Evolutionary conservation across 148 eudicot genomes (phyloP).

Genomic region (Amaranthus cruentus): DNA sequence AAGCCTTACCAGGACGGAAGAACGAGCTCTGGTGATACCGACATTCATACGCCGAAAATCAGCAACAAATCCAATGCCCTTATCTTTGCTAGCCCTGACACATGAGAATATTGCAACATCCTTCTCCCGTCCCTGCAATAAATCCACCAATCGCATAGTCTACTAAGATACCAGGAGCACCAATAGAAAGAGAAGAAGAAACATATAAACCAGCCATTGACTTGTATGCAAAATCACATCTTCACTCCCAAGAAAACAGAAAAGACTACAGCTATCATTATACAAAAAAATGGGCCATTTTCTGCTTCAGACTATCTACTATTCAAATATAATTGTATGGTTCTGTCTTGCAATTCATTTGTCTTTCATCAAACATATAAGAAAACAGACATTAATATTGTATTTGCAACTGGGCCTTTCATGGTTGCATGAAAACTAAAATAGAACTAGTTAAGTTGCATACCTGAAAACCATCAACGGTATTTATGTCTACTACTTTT

Average conservation of each 20-base stretch:
- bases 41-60: constrained; percentile 97
- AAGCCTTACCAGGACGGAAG: constrained; percentile 72
- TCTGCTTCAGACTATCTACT: not conserved
- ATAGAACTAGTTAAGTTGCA: not conserved
- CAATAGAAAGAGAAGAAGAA: not conserved
- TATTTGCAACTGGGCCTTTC: not conserved
- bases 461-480: constrained; percentile 99
- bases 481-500: constrained; percentile 83
- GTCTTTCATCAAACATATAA: not conserved
- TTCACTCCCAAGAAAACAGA: no score
- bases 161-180: not conserved
- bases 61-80: constrained; percentile 72
- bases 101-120: constrained; percentile 96
- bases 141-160: constrained; percentile 11
- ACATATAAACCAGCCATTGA: not conserved
- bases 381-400: not conserved
- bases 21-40: constrained; percentile 93
- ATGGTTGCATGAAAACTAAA: constrained; percentile 1
- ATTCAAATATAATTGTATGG: not conserved
- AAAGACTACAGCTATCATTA: no score
- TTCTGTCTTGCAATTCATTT: not conserved
- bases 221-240: not conserved
- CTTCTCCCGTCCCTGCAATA: constrained; percentile 83
- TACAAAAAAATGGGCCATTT: not conserved
- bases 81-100: constrained; percentile 77